Evolutionary conservation across 768 basidiomycete species (phyloP), one percentile per base, ranked within the genome.

Genomic region (Leccinum disarticulatum): DNA sequence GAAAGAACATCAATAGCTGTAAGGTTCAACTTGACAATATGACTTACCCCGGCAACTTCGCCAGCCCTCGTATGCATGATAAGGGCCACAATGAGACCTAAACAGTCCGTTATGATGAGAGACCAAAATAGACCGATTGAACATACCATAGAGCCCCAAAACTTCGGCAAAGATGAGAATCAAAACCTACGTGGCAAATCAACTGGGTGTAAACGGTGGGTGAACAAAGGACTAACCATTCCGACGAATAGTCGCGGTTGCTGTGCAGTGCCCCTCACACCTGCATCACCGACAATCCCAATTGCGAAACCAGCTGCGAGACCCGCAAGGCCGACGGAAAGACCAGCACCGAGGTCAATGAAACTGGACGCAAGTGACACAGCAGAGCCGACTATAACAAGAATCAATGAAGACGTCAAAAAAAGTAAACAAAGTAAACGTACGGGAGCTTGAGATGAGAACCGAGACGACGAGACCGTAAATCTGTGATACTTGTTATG

Each of bases 391-490:
- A 98, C 93, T 95, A 57, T 28, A 31, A 50, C 4, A 11, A 2
- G 22, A 17, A 22, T 58, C 52, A 55, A 36, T 55, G 2, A 30
- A 59, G 5, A 30, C 31, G 31, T 31, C 2, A n/a, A 13, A 31
- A 48, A 25, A 15, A 25, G 3, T 3, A 54, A 6, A 14, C 0
- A 54, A 8, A 53, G 31, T 48, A 33, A 33, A 87, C 94, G 72
- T 74, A 97, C 95, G 81, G 72, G 86, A 84, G 70, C 85, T 80
- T 57, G 91, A 88, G 73, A 99, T 97, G 71, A 99, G 84, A 57
- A 98, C 96, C n/a, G 95, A 95, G 52, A 99, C 96, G 76, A 99
- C 97, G 62, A 99, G 87, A 70, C 97, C 97, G 77, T 99, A 98
- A 68, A 93, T 94, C 95, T 93, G 66, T 11, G 27, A 28, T 9